Base-by-base conservation (phyloP, 352 stramenopile genomes). In the Phytophthora agathidicida region DNA sequence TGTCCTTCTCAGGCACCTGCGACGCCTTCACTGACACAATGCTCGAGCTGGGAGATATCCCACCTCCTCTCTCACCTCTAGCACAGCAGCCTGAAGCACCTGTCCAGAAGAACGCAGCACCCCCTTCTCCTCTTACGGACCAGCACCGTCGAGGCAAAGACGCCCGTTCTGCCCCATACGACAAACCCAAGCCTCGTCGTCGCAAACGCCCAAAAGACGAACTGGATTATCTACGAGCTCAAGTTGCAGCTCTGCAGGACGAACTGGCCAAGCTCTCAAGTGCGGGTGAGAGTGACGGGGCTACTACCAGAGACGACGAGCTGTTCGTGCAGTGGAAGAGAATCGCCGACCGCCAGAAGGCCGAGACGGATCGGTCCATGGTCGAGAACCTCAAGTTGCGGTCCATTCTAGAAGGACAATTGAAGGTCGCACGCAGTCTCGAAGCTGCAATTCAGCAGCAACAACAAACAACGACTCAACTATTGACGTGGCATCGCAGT, bases 161-260 rank as follows among this genome's bases (percentile, higher is more conserved):
- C 28, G 22, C 13, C 5, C 43, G 41, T 2, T 27, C 35, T 1
- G 17, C 53, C 16, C 59, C 59, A 13, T 62, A 65, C 38, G 17
- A 23, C 2, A 57, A 45, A 14, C 24, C 47, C 9, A 71, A 58
- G 36, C 50, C 38, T 26, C 60, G 56, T 36, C 55, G 62, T 5
- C 44, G 66, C 2, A 75, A 69, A 16, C 55, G 66, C 0, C 66
- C 61, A 24, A 75, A 72, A 43, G 61, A 75, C 36, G 66, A 75
- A 43, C 47, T 75, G 20, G 61, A 75, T 20, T 72, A 75, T 43
- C 44, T 75, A 2, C 55, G 66, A 41, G 31, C 26, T 16, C 46
- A 65, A 17, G 51, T 72, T 23, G 39, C 16, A 30, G 53, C 54
- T 17, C 30, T 75, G 10, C 45, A 75, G 31, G 53, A 66, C 5